Percentiles rank a stretch among this genome's conserved stretches.
phyloP scores from a whole-genome alignment of 805 yeast genomes.

The Metahyphopichia silvanorum region DNA sequence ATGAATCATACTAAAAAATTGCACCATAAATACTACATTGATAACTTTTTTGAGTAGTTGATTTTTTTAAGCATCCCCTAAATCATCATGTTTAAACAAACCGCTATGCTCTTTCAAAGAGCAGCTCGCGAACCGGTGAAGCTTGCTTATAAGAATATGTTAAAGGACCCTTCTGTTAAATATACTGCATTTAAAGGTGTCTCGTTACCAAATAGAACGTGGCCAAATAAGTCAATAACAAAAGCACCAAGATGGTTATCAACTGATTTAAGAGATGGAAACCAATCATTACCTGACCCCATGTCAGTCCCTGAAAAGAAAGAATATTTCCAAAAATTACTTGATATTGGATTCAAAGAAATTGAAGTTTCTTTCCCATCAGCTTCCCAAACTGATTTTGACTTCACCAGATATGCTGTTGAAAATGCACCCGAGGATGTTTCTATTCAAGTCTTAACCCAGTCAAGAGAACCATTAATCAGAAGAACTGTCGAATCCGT shows the following conservation, averaged over 20 bases:
- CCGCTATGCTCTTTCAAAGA: conserved; percentile 20
- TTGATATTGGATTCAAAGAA: conserved; percentile 76
- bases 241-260: conserved; percentile 81
- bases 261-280: conserved; percentile 79
- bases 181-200: conserved; percentile 57
- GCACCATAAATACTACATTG: no score
- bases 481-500: conserved; percentile 72
- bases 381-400: conserved; percentile 80
- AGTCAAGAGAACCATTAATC: conserved; percentile 71
- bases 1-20: no score
- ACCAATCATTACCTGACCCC: conserved; percentile 80
- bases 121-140: conserved; percentile 19
- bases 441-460: conserved; percentile 68
- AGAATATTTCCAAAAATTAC: conserved; percentile 67
- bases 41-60: no score
- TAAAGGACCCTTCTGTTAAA: conserved; percentile 65
- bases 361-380: conserved; percentile 80
- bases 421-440: conserved; percentile 78
- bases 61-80: no score
- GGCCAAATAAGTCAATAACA: conserved; percentile 66
- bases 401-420: conserved; percentile 76
- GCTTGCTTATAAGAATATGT: conserved; percentile 42
- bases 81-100: conserved; percentile 21
- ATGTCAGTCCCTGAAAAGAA: conserved; percentile 74
- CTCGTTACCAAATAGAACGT: conserved; percentile 57